Evolutionary conservation across 1,284 basidiomycete genomes (phyloP).

Genomic region (Omphalotus olearius): DNA sequence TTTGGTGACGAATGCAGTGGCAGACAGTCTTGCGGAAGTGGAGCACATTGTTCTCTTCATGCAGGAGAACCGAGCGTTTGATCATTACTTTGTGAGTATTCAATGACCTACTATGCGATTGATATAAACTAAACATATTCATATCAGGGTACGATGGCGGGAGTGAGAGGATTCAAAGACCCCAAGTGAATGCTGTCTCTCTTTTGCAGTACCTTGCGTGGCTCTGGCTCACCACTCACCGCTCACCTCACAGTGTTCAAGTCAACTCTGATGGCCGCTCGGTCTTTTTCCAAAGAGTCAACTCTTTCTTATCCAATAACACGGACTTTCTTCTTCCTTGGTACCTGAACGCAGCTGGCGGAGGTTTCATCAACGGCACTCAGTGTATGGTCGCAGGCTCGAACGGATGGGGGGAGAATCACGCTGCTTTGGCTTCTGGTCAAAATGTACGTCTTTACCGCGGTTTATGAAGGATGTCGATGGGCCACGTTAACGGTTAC

Average conservation of each 20-base stretch:
- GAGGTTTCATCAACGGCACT: slow-evolving; percentile 10
- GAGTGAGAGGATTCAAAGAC: slow-evolving; percentile 13
- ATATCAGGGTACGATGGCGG: slow-evolving; percentile 9
- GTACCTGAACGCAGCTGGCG: slow-evolving; percentile 6
- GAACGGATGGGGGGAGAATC: slow-evolving; percentile 12
- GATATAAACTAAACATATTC: neutral
- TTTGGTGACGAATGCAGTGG: neutral
- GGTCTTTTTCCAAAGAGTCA: slow-evolving; percentile 12
- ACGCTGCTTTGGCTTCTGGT: slow-evolving; percentile 9
- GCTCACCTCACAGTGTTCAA: slow-evolving; percentile 3
- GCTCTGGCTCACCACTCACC: neutral
- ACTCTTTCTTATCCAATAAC: slow-evolving; percentile 7
- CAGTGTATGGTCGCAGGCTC: slow-evolving; percentile 11
- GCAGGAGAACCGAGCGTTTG: slow-evolving; percentile 13
- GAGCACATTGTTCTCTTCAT: slow-evolving; percentile 13
- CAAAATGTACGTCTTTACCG: slow-evolving; percentile 6
- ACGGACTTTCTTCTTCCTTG: slow-evolving; percentile 10
- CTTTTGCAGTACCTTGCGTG: neutral
- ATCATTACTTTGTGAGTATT: slow-evolving; percentile 10
- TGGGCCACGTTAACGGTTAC: neutral
- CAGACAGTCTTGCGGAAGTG: slow-evolving; percentile 10
- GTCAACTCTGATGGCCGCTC: slow-evolving; percentile 8
- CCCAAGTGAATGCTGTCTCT: slow-evolving; percentile 6
- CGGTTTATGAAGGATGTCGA: neutral
- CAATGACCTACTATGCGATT: neutral